Evolutionary conservation across 176 grass and related monocot species (phyloP), one percentile per base, ranked within the genome.

Genomic region (Bromus sterilis): DNA sequence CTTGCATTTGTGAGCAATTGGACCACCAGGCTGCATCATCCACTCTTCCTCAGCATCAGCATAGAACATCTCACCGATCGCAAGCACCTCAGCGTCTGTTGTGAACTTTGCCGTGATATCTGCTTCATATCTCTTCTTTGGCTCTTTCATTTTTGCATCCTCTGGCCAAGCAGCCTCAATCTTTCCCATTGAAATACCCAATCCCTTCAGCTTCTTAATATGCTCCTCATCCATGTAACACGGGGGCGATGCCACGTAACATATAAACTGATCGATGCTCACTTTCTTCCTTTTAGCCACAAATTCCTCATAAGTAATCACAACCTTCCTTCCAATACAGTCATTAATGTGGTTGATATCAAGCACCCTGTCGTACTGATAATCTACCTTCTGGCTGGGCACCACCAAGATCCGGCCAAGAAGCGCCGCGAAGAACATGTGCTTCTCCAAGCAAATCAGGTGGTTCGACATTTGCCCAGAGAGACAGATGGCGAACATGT

Each of bases 391-490:
- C 71, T 94, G 51, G 79, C 84, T 99, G 20, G 96, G 96, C 35
- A 99, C 57, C 43, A 99, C 79, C 80, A 99, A 66, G 40, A 77
- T 78, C 42, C 96, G 90, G 39, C 90, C 85, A 4, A 99, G 96
- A 14, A 99, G 83, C 2, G 96, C 96, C 0, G 96, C 91, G 23
- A 99, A 88, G 82, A 99, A 95, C 93, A 99, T 99, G 86, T 99
- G 93, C 81, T 99, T 99, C 86, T 99, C 96, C 79, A 99, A 79
- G 83, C 96, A 99, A 63, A 99, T 95, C 84, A 99, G 67, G 48
- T 99, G 96, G 86, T 99, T 99, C 26, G 96, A 99, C 93, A 99
- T 99, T 63, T 99, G 96, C 31, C 96, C 96, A 1, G 93, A 93
- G 28, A 93, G 18, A 42, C 96, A 99, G 78, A 99, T 85, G 31